These are phyloP conservation scores for Talaromyces sp. DNA, from an alignment of 2,329 filamentous ascomycete genomes.

Conservation along the genomic window DNA sequence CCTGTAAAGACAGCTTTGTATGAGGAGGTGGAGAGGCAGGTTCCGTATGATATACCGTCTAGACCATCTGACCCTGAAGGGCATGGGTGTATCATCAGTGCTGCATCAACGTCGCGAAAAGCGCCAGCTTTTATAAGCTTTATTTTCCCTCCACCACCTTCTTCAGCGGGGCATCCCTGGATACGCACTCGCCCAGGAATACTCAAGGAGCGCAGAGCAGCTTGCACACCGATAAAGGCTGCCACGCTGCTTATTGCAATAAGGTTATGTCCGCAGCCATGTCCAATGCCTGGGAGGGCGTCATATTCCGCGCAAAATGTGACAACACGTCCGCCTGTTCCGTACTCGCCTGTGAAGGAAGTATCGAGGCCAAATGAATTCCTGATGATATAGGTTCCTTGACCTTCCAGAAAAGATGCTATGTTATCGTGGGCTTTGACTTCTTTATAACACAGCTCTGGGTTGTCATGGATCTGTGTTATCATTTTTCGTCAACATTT, in stretches of 20 bases:
- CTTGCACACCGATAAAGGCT: slow-evolving; percentile 46
- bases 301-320: slow-evolving; percentile 40
- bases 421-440: slow-evolving; percentile 53
- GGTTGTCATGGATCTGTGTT: slow-evolving; percentile 32
- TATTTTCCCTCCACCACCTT: slow-evolving; percentile 34
- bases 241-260: slow-evolving; percentile 28
- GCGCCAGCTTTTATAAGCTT: slow-evolving; percentile 44
- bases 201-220: slow-evolving; percentile 40
- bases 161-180: slow-evolving; percentile 36
- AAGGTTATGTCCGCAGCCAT: slow-evolving; percentile 37
- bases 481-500: too few species aligned
- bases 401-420: slow-evolving; percentile 41
- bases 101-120: slow-evolving; percentile 34
- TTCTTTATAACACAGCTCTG: slow-evolving; percentile 54
- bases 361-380: slow-evolving; percentile 54
- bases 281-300: slow-evolving; percentile 35
- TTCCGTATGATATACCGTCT: too few species aligned
- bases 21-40: too few species aligned
- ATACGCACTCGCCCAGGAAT: slow-evolving; percentile 35
- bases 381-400: slow-evolving; percentile 47
- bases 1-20: not conserved
- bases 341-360: slow-evolving; percentile 49
- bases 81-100: too few species aligned
- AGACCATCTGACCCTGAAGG: too few species aligned
- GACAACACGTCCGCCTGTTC: slow-evolving; percentile 31